Evolutionary conservation across 305 asterid genomes (phyloP), one percentile per base, ranked within the genome.

Genomic region (Nicotiana rustica): DNA sequence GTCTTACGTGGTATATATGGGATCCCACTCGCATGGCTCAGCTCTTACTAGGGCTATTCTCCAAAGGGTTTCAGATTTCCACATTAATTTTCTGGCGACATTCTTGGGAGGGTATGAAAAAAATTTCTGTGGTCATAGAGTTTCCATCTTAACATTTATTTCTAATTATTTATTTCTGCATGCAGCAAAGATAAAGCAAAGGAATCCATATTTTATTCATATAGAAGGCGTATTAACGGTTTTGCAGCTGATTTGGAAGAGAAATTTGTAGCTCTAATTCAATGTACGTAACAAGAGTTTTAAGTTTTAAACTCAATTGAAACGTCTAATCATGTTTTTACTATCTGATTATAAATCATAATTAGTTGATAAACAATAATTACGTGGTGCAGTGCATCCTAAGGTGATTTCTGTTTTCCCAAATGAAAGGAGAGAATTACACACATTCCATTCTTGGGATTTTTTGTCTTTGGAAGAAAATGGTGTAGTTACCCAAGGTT

Each of bases 1-100:
- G 97, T 80, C 95, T 0, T 92, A 92, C 71, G 77, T 95, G 8
- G 98, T 95, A 13, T 92, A 93, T 87, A 66, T 95, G 92, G 99
- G 98, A 89, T 92, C 70, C 25, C 99, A 95, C 77, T 88, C 94
- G n/a, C 95, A 91, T 85, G 96, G 94, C 4, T 64, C 85, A 3
- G 86, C 84, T 8, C 83, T 82, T 14, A 89, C 92, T 0, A 10
- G 83, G 0, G 88, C 82, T n/a, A 92, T 91, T 89, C 87, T 91
- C 55, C 57, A 79, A 2, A 87, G 84, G 2, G 94, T 88, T 1
- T 77, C 86, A 5, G 67, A 83, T 13, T 92, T 92, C 14, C 99
- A 95, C 82, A 83, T 83, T 81, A 79, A 89, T 61, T 86, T 93
- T 73, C 91, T 95, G 0, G 84, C 88, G 19, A 87, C 95, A 19